Evolutionary conservation across 108 stramenopile species (phyloP), one percentile per base, ranked within the genome.

Genomic region (Discostella stelligeroides): DNA sequence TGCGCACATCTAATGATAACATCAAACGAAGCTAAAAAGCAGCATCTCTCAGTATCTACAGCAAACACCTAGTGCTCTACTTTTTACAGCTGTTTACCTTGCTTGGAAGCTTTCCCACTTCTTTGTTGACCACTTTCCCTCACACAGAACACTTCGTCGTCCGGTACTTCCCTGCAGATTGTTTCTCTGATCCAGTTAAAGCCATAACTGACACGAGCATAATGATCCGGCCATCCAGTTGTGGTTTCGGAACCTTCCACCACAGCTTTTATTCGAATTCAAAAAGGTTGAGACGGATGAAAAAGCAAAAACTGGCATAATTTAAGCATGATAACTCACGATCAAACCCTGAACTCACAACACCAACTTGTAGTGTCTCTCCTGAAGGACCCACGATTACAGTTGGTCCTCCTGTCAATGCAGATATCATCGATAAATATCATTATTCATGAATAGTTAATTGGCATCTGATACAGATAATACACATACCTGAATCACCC

Each of bases 401-500:
- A 45, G n/a, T 13, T 10, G 43, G 43, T 45, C 43, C 43, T 7
- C 43, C 43, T 45, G 43, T 9, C 2, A 45, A 45, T 45, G 5
- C 34, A n/a, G n/a, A n/a, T n/a, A n/a, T n/a, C n/a, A n/a, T n/a
- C n/a, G n/a, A n/a, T n/a, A n/a, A 40, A 40, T 9, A 40, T 40
- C 40, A 7, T 40, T 40, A 7, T 40, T 7, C 40, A 9, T 40
- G 40, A 40, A 40, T 7, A 9, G 40, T 9, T 40, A 40, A 40
- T 9, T 40, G 40, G 10, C 7, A 40, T 7, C 7, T 7, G 40
- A 40, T 40, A 40, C 7, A 40, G 10, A 9, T 7, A 40, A 45
- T 10, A n/a, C 12, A 45, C 43, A 45, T 45, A 45, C 43, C 43
- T n/a, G 43, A 45, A 45, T 45, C 43, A n/a, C 43, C 43, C n/a